These are phyloP conservation scores for Pseudocercospora ulei DNA, from an alignment of 2,329 filamentous ascomycete species.

Conservation along the genomic window DNA sequence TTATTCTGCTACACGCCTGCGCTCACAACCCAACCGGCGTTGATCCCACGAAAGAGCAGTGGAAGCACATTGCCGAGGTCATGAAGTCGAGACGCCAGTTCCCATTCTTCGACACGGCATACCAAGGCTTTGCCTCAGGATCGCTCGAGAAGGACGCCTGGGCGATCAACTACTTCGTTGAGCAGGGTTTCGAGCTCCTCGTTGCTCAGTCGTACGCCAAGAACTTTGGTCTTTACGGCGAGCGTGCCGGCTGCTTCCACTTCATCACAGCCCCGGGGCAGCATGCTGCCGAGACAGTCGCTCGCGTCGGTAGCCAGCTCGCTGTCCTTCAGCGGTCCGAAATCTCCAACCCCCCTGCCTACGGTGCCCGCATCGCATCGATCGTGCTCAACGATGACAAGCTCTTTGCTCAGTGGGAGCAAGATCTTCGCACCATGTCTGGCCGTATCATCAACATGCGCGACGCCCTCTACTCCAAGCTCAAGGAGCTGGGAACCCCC, in stretches of 20 bases:
- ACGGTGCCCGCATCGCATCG: conserved; percentile 81
- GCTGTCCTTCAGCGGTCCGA: conserved; percentile 92
- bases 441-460: conserved; percentile 93
- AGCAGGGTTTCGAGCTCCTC: conserved; percentile 67
- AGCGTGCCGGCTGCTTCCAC: conserved; percentile 94
- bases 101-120: conserved; percentile 96
- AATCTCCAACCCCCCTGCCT: conserved; percentile 93
- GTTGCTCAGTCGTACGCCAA: conserved; percentile 48
- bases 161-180: conserved; percentile 88
- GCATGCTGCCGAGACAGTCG: conserved; percentile 53
- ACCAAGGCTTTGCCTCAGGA: conserved; percentile 95
- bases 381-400: conserved; percentile 70
- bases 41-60: conserved; percentile 86
- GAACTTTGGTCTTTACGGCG: conserved; percentile 75
- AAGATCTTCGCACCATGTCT: conserved; percentile 84
- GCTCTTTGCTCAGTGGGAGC: conserved; percentile 86
- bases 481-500: conserved; percentile 76
- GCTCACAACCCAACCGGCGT: conserved; percentile 98
- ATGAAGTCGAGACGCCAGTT: conserved; percentile 75
- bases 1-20: conserved; percentile 88
- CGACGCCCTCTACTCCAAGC: conserved; percentile 61
- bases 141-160: conserved; percentile 74
- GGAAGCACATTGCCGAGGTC: conserved; percentile 74
- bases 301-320: conserved; percentile 72
- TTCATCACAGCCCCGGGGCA: conserved; percentile 65